Conservation (phyloP, 1,284 basidiomycete genomes). For the Sporisorium reilianum region DNA sequence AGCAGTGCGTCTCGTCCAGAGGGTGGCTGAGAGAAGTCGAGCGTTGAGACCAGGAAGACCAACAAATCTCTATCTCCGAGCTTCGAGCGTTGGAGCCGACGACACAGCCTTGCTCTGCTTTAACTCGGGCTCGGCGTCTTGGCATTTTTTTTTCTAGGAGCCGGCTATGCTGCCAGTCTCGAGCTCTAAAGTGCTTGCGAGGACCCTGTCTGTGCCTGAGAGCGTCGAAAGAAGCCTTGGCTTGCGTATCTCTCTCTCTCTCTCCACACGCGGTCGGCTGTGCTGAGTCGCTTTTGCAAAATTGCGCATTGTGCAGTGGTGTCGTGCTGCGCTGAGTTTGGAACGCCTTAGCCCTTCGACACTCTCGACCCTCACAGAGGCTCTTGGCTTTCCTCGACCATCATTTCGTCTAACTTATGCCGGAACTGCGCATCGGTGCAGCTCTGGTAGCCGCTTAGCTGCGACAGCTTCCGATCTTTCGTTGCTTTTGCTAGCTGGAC, state of each 20-base stretch:
- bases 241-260: background rate
- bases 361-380: background rate
- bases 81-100: background rate
- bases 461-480: background rate
- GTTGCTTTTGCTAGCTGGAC: too few relatives aligned
- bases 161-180: background rate
- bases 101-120: background rate
- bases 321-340: conserved; percentile 3
- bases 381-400: background rate
- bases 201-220: conserved; percentile 10
- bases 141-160: background rate
- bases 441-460: background rate
- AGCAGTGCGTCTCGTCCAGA: too few relatives aligned
- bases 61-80: too few relatives aligned
- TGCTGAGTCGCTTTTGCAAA: conserved; percentile 3
- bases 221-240: conserved; percentile 1
- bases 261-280: conserved; percentile 4
- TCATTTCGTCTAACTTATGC: background rate
- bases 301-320: background rate
- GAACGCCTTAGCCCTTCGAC: background rate
- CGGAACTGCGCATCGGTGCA: background rate
- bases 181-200: conserved; percentile 3
- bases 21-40: too few relatives aligned
- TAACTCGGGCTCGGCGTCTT: background rate
- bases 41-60: too few relatives aligned